phyloP scores from a whole-genome alignment of 257 asterid species.

The Thymus quinquecostatus region DNA sequence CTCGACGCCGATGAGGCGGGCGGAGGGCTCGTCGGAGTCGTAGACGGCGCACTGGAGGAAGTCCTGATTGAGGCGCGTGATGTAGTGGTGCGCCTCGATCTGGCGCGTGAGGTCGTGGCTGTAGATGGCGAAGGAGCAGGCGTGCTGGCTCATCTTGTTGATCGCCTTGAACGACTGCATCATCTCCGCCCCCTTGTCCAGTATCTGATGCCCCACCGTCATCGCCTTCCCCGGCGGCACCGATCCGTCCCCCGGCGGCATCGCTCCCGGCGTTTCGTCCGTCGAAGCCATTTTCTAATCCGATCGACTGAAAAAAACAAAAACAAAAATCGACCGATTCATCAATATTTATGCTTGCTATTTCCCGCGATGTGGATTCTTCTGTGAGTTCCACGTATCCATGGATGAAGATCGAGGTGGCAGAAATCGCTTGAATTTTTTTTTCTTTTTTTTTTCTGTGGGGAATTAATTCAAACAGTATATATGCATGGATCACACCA shows the following conservation, averaged over 20 bases:
- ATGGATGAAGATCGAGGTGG: constrained; percentile 38
- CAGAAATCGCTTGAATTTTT: constrained; percentile 28
- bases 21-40: constrained; percentile 68
- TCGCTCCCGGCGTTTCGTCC: constrained; percentile 46
- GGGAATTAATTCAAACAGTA: too few species aligned
- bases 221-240: constrained; percentile 75
- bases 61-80: constrained; percentile 62
- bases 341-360: not conserved
- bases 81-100: constrained; percentile 76
- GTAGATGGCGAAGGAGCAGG: constrained; percentile 79
- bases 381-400: constrained; percentile 38
- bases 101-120: constrained; percentile 85
- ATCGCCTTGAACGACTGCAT: constrained; percentile 69
- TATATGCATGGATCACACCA: not conserved
- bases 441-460: not conserved
- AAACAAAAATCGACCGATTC: too few species aligned
- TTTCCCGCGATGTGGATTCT: constrained; percentile 7
- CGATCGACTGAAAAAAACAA: not conserved
- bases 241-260: constrained; percentile 67
- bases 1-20: constrained; percentile 78
- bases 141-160: constrained; percentile 75
- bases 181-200: constrained; percentile 70
- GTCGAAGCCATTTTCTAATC: constrained; percentile 54
- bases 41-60: constrained; percentile 87
- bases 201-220: constrained; percentile 50